phyloP scores from a whole-genome alignment of 768 basidiomycete genomes.

The Tricholoma bakamatsutake region DNA sequence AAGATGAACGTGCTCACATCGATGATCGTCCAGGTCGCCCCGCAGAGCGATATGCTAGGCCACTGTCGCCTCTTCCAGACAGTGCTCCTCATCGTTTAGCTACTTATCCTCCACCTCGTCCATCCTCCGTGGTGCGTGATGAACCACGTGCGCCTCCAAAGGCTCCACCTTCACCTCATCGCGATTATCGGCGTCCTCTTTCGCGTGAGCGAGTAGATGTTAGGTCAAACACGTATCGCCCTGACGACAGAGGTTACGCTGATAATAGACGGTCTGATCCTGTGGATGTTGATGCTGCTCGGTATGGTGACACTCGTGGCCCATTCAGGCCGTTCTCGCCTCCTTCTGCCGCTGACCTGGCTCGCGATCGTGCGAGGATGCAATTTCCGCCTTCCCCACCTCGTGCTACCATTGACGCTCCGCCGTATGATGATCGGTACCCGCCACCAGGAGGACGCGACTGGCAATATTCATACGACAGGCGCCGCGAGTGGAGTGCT shows the following conservation, averaged over 20 bases:
- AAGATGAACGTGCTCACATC: conserved; percentile 16
- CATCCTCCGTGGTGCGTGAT: conserved; percentile 26
- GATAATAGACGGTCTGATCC: conserved; percentile 32
- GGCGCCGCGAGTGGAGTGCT: conserved; percentile 24
- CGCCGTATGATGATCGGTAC: conserved; percentile 28
- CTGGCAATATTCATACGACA: conserved; percentile 21
- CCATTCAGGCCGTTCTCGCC: conserved; percentile 26
- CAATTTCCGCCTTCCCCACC: conserved; percentile 28
- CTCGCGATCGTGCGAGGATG: conserved; percentile 27
- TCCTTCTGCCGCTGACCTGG: conserved; percentile 25
- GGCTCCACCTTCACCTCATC: conserved; percentile 22
- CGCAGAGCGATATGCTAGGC: conserved; percentile 12
- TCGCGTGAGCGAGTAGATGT: conserved; percentile 28
- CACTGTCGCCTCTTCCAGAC: conserved; percentile 7
- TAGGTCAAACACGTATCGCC: conserved; percentile 26
- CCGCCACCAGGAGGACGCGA: conserved; percentile 22
- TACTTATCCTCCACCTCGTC: conserved; percentile 12
- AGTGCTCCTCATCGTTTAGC: conserved; percentile 10
- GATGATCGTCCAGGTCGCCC: conserved; percentile 18
- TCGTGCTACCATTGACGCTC: conserved; percentile 14
- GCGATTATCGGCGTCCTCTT: conserved; percentile 23
- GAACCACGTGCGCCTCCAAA: conserved; percentile 23
- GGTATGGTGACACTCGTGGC: conserved; percentile 29
- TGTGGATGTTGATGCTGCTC: conserved; percentile 27
- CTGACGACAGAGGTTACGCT: conserved; percentile 30